Percentiles rank a stretch among this genome's conserved stretches.
Evolutionary conservation across 2,329 filamentous ascomycete genomes (phyloP).

Genomic region (Arthrobotrys sphaeroides): DNA sequence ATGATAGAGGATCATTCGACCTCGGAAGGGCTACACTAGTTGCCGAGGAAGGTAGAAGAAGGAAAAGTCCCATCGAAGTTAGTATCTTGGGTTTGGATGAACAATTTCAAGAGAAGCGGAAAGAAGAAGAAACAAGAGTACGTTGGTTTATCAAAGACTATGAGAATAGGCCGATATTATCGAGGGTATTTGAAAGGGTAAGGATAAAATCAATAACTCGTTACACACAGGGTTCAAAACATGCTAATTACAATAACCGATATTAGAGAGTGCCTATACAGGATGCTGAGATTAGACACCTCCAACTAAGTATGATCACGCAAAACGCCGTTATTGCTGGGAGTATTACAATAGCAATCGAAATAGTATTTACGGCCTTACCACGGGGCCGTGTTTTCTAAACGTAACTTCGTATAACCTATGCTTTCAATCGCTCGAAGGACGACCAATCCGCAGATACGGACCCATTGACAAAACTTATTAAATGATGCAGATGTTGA

Average conservation of each 20-base stretch:
- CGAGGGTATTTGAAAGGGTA: slow-evolving; percentile 46
- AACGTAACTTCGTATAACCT: not conserved
- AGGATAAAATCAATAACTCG: not conserved
- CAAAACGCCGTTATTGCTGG: slow-evolving; percentile 39
- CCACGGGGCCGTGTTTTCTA: slow-evolving; percentile 35
- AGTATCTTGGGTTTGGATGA: slow-evolving; percentile 21
- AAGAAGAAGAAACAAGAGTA: slow-evolving; percentile 40
- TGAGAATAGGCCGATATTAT: slow-evolving; percentile 35
- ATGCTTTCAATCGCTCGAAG: too few species aligned
- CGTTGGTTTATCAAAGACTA: slow-evolving; percentile 51
- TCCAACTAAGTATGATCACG: slow-evolving; percentile 38
- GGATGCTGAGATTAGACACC: slow-evolving; percentile 28
- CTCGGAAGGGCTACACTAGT: not conserved
- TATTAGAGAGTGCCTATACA: slow-evolving; percentile 37
- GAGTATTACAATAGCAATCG: slow-evolving; percentile 6
- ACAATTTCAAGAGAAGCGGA: slow-evolving; percentile 10
- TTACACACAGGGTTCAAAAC: not conserved
- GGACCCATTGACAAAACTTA: too few species aligned
- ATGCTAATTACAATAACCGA: not conserved
- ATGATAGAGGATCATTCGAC: slow-evolving; percentile 22
- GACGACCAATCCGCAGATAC: too few species aligned
- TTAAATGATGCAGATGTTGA: too few species aligned
- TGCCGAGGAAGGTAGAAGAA: not conserved
- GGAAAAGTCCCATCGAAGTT: slow-evolving; percentile 7
- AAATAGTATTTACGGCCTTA: slow-evolving; percentile 40